These are phyloP conservation scores for Fusarium equiseti DNA, from an alignment of 2,329 filamentous ascomycete species.

Conservation along the genomic window DNA sequence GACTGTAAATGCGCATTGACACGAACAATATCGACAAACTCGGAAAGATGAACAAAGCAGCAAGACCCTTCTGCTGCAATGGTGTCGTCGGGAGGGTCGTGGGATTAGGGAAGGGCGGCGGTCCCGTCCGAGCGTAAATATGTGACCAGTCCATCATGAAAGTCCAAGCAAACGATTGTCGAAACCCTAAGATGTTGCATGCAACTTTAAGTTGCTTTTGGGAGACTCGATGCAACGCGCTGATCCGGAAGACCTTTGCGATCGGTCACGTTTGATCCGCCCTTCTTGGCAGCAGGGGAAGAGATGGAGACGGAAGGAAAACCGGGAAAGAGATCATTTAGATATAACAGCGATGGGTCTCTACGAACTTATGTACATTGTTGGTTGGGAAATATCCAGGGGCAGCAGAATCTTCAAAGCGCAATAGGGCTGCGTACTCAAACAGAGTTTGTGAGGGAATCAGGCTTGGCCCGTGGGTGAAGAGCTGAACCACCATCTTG, in stretches of 20 bases:
- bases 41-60: conserved; percentile 52
- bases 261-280: conserved; percentile 12
- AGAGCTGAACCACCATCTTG: conserved; percentile 32
- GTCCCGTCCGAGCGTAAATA: conserved; percentile 28
- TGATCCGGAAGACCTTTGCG: conserved; percentile 15
- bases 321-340: not conserved
- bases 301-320: not conserved
- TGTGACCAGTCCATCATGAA: conserved; percentile 14
- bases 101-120: conserved; percentile 43
- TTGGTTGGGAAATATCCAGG: not conserved
- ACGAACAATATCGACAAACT: conserved; percentile 46
- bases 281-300: conserved; percentile 11
- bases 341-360: not conserved
- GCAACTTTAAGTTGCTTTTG: not conserved
- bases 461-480: conserved; percentile 12
- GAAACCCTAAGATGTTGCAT: not conserved
- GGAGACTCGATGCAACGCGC: conserved; percentile 14
- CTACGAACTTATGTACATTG: conserved; percentile 23
- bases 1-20: conserved; percentile 45
- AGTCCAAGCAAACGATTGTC: not conserved
- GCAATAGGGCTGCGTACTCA: not conserved
- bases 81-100: conserved; percentile 50
- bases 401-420: conserved; percentile 15
- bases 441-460: conserved; percentile 24
- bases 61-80: conserved; percentile 49